phyloP scores from a whole-genome alignment of 164 flowering plant genomes.

The Umbellularia californica region DNA sequence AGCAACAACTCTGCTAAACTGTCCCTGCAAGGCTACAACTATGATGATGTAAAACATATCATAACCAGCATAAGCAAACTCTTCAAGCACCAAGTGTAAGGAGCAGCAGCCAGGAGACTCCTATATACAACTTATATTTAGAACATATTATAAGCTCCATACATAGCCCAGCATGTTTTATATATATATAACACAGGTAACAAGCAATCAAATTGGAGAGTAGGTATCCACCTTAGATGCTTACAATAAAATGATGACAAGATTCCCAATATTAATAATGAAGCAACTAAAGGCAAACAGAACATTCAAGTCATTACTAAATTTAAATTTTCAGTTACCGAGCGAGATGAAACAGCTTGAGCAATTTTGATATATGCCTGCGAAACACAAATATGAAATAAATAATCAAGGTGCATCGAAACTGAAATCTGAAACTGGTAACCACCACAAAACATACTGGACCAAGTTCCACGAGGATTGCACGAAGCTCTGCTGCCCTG shows the following conservation, averaged over 20 bases:
- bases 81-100: not conserved
- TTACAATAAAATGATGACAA: not conserved
- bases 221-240: not conserved
- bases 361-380: slow-evolving; percentile 97
- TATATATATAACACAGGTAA: not conserved
- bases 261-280: not conserved
- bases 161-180: not conserved
- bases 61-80: not conserved
- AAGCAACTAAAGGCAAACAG: not conserved
- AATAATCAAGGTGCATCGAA: not conserved
- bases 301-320: not conserved
- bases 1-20: not conserved
- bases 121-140: not conserved
- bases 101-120: not conserved
- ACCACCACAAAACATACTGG: slow-evolving; percentile 47
- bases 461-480: slow-evolving; percentile 75
- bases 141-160: not conserved
- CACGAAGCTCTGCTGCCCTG: slow-evolving; percentile 87
- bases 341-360: slow-evolving; percentile 89
- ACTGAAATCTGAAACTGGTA: not conserved
- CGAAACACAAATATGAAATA: slow-evolving; percentile 13
- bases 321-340: slow-evolving; percentile 54
- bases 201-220: not conserved
- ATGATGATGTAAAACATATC: not conserved
- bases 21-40: not conserved